Conservation (phyloP, 306 rosid genomes). For the Parietaria judaica region DNA sequence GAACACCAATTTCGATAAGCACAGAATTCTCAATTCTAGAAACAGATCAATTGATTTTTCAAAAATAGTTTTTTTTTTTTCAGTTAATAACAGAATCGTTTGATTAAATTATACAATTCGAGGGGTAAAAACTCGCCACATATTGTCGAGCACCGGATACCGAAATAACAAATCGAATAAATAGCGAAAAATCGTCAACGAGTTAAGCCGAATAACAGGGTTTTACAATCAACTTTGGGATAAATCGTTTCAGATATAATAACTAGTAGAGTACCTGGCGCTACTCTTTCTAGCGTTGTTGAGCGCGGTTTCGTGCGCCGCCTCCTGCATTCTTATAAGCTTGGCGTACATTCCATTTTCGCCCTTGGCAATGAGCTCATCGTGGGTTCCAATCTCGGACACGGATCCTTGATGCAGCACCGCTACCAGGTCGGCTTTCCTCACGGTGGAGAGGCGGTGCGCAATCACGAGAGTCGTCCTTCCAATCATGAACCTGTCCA, state of each 20-base stretch:
- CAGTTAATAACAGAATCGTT: too few species aligned
- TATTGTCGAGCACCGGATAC: too few species aligned
- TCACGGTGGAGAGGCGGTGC: slow-evolving; percentile 88
- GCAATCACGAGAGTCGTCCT: slow-evolving; percentile 89
- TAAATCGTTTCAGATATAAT: not conserved
- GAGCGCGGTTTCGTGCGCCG: slow-evolving; percentile 85
- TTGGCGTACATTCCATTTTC: slow-evolving; percentile 91
- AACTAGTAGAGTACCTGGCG: slow-evolving; percentile 49
- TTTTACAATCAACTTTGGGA: too few species aligned
- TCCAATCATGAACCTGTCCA: slow-evolving; percentile 96
- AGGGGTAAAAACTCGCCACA: too few species aligned
- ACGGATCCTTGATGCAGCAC: slow-evolving; percentile 81
- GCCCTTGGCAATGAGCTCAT: slow-evolving; percentile 77
- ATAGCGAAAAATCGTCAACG: too few species aligned
- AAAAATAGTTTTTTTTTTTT: too few species aligned
- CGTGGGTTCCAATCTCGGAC: slow-evolving; percentile 91
- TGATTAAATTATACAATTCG: too few species aligned
- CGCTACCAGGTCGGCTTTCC: slow-evolving; percentile 88
- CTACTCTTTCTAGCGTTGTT: slow-evolving; percentile 94
- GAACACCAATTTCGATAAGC: slow-evolving; percentile 13
- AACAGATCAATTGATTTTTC: too few species aligned
- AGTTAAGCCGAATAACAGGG: too few species aligned
- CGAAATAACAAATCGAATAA: too few species aligned
- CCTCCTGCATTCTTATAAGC: slow-evolving; percentile 88
- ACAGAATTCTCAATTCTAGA: not conserved